A percentile compares a stretch with the other conserved stretches of the same genome.
Evolutionary conservation across 2,329 filamentous ascomycete species (phyloP).

Genomic region (Colletotrichum magnum): DNA sequence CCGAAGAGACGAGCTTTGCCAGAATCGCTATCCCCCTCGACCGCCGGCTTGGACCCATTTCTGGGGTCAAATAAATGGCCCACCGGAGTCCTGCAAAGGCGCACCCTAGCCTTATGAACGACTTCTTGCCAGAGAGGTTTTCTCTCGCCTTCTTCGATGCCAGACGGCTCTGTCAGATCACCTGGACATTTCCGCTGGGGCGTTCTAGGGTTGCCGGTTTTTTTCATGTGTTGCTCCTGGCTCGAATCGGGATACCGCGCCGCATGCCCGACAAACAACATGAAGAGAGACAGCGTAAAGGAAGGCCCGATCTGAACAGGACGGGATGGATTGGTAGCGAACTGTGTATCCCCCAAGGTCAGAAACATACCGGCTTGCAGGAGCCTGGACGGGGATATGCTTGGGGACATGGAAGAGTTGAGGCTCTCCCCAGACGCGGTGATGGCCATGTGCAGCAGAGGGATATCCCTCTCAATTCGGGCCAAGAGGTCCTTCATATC

Average conservation of each 20-base stretch:
- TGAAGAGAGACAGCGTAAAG: slow-evolving; percentile 91
- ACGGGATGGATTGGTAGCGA: slow-evolving; percentile 72
- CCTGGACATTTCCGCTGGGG: not conserved
- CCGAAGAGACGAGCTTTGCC: slow-evolving; percentile 8
- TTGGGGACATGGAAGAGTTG: slow-evolving; percentile 82
- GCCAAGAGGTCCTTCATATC: slow-evolving; percentile 83
- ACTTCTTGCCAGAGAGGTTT: slow-evolving; percentile 94
- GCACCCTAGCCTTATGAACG: slow-evolving; percentile 90
- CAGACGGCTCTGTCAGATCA: slow-evolving; percentile 57
- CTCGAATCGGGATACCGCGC: not conserved
- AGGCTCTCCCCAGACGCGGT: slow-evolving; percentile 92
- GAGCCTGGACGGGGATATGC: slow-evolving; percentile 90
- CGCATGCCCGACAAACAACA: slow-evolving; percentile 90
- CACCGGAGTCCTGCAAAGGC: slow-evolving; percentile 80
- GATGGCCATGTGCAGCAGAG: slow-evolving; percentile 92
- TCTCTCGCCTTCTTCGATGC: slow-evolving; percentile 68
- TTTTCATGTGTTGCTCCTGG: not conserved
- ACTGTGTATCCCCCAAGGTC: slow-evolving; percentile 88
- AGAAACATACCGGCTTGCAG: slow-evolving; percentile 94
- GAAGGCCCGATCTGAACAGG: slow-evolving; percentile 88
- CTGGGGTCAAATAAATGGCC: slow-evolving; percentile 58
- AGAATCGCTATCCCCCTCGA: not conserved
- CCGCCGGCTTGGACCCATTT: slow-evolving; percentile 48
- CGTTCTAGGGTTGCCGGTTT: not conserved
- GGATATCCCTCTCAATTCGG: slow-evolving; percentile 91